Evolutionary conservation across 2,329 filamentous ascomycete species (phyloP), one percentile per base, ranked within the genome.

Genomic region (Ceratocystiopsis sp.): DNA sequence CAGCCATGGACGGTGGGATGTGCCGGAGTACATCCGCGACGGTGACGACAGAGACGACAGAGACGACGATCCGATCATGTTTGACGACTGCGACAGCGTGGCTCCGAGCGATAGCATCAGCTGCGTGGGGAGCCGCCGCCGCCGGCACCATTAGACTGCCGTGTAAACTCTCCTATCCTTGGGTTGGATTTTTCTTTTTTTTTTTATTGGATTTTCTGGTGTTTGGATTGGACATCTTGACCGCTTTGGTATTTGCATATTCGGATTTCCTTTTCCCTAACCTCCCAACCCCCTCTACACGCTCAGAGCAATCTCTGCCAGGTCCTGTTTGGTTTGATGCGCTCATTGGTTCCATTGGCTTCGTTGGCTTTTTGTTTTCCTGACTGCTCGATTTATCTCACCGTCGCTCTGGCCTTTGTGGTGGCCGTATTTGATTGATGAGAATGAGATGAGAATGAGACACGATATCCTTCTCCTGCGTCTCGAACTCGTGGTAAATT

Each of bases 21-120:
- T 44, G 43, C 16, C 12, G 11, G 42, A 45, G 15, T 40, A 34
- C 19, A 41, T 40, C 46, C 17, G 46, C 37, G 29, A 39, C 21
- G 37, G 15, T 17, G 35, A 45, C 25, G 44, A 44, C 18, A 35
- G 35, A 37, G 21, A 35, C 8, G 29, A 34, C 15, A 25, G 44
- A 16, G 41, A 46, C 29, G 38, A 46, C 29, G 41, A 45, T 9
- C 64, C 69, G 11, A 65, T 69, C 19, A 21, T 21, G 19, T 21
- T 21, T 21, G 19, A 21, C 35, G 70, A 74, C 49, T 57, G 59
- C 42, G 65, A 62, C 40, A 75, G 70, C 50, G 60, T 78, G 34
- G 71, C 66, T 37, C 74, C 74, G 2, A 69, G 66, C 51, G 74
- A 78, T 53, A 78, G 73, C 52, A 74, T 78, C 44, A 76, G 72